Evolutionary conservation across 805 yeast genomes (phyloP).

Genomic region (Starmerella roubikii): DNA sequence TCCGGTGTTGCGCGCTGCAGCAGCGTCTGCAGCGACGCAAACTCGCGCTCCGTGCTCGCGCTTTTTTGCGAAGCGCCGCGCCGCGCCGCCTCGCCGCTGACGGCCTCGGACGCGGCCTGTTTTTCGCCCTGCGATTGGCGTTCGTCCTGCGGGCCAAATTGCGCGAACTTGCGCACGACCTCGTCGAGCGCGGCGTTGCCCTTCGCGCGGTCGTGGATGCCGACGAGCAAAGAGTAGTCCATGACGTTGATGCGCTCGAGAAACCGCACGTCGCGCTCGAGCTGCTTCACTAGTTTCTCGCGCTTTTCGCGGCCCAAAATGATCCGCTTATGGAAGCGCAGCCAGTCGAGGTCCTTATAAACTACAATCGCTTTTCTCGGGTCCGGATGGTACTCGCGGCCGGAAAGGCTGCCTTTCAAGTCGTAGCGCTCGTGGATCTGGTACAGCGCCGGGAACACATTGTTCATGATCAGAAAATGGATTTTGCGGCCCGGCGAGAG

Average conservation of each 20-base stretch:
- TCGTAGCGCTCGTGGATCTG: constrained; percentile 79
- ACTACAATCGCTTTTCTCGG: constrained; percentile 30
- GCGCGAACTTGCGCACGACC: constrained; percentile 15
- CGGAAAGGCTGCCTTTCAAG: constrained; percentile 84
- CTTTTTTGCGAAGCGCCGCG: background rate
- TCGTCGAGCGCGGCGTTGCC: constrained; percentile 33
- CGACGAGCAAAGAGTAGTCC: constrained; percentile 89
- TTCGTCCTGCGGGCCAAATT: constrained; percentile 20
- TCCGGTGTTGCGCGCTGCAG: constrained; percentile 26
- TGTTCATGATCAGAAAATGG: constrained; percentile 93
- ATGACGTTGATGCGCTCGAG: constrained; percentile 67
- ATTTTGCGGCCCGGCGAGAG: constrained; percentile 74
- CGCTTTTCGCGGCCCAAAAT: constrained; percentile 62
- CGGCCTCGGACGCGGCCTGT: constrained; percentile 10
- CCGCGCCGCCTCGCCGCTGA: background rate
- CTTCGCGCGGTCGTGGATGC: constrained; percentile 62
- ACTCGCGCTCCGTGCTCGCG: constrained; percentile 18
- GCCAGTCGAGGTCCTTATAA: constrained; percentile 80
- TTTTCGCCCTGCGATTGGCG: constrained; percentile 3
- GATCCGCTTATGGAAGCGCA: constrained; percentile 50
- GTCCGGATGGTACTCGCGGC: constrained; percentile 34
- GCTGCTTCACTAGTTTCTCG: constrained; percentile 48
- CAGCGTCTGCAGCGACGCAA: constrained; percentile 25
- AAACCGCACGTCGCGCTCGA: constrained; percentile 59
- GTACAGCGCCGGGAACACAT: constrained; percentile 84